These are phyloP conservation scores for Adenanthera pavonina DNA, from an alignment of 306 rosid species.

Conservation along the genomic window DNA sequence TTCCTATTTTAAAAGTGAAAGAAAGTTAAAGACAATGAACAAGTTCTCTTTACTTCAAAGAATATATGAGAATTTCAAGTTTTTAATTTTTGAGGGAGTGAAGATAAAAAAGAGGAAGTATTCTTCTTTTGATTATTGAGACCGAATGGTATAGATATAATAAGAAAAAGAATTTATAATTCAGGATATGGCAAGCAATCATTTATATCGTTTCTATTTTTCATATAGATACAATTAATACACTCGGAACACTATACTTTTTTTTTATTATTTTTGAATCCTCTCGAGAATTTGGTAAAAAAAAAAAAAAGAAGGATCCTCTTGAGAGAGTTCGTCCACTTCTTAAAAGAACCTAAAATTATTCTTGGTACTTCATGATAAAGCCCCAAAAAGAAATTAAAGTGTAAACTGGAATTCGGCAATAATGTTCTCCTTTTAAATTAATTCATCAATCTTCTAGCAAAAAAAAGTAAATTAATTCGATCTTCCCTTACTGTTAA, in stretches of 20 bases:
- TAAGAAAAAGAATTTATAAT: not conserved
- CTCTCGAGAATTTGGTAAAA: not conserved
- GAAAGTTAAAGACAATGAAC: not conserved
- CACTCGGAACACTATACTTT: not conserved
- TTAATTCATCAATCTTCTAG: no score
- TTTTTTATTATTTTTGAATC: conserved; percentile 29
- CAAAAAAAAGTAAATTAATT: not conserved
- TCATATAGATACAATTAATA: not conserved
- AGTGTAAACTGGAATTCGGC: conserved; percentile 17
- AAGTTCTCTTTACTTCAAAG: conserved; percentile 7
- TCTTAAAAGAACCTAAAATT: conserved; percentile 36
- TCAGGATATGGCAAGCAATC: conserved; percentile 6
- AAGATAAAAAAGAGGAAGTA: conserved; percentile 9
- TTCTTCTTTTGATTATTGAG: conserved; percentile 28
- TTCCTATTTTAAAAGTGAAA: conserved; percentile 2
- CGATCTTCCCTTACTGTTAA: conserved; percentile 31
- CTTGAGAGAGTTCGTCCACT: conserved; percentile 14
- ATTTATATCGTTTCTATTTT: not conserved
- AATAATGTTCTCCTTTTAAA: not conserved
- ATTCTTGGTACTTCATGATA: conserved; percentile 41
- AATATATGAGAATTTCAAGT: not conserved
- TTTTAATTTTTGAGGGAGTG: not conserved
- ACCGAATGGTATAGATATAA: not conserved
- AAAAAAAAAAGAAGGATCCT: no score
- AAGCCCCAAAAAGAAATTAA: conserved; percentile 35